Conservation (phyloP, 75 land plant genomes). For the Ceratopteris richardii region DNA sequence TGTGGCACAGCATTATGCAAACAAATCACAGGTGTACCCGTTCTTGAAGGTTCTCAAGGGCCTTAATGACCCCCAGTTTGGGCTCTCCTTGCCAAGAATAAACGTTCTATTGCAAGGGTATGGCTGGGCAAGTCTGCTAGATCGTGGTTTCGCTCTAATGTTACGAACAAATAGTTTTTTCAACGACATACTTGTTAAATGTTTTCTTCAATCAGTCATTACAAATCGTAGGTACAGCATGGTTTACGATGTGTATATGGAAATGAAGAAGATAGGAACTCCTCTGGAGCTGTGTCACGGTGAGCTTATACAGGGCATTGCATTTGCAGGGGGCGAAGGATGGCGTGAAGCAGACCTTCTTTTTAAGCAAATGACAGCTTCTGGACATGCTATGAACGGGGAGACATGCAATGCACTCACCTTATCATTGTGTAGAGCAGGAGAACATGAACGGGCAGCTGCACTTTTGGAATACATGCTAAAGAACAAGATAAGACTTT, state of each 20-base stretch:
- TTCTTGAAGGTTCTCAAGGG: neutral
- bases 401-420: neutral
- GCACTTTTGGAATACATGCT: neutral
- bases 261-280: neutral
- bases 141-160: neutral
- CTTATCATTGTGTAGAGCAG: neutral
- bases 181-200: neutral
- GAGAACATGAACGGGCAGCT: neutral
- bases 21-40: neutral
- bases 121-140: constrained; percentile 8
- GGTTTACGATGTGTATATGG: constrained; percentile 2
- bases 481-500: neutral
- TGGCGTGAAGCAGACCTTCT: constrained; percentile 3
- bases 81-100: neutral
- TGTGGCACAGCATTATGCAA: neutral
- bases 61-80: neutral
- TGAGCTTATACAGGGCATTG: neutral
- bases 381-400: neutral
- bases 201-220: neutral
- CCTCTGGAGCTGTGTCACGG: neutral
- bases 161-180: neutral
- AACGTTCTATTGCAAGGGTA: constrained; percentile 3
- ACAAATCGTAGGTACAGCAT: neutral
- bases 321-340: neutral
- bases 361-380: neutral